These are phyloP conservation scores for Cercospora sp. DNA, from an alignment of 2,329 filamentous ascomycete genomes.

Conservation along the genomic window DNA sequence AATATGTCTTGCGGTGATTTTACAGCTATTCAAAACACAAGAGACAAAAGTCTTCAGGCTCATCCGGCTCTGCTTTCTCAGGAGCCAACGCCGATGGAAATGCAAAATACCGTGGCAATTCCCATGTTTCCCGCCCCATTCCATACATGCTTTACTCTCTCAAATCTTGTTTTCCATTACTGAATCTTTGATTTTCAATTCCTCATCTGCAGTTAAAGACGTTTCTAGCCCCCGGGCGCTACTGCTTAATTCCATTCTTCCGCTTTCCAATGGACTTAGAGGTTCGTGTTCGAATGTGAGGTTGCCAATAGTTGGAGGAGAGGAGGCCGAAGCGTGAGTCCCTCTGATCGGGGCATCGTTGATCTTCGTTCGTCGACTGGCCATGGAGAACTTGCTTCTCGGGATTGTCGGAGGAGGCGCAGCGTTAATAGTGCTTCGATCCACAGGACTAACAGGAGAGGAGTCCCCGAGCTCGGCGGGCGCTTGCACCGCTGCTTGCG, in stretches of 20 bases:
- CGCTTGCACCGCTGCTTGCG: slow-evolving; percentile 1
- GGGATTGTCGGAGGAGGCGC: slow-evolving; percentile 12
- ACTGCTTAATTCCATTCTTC: not conserved
- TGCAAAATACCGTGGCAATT: not conserved
- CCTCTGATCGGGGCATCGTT: not conserved
- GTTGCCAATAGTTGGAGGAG: slow-evolving; percentile 9
- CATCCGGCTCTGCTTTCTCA: not conserved
- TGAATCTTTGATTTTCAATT: slow-evolving; percentile 13
- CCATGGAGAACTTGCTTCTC: slow-evolving; percentile 9
- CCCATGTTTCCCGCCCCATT: not conserved
- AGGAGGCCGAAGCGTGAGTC: not conserved
- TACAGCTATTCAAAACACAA: not conserved
- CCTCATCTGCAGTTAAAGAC: slow-evolving; percentile 55
- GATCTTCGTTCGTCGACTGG: not conserved
- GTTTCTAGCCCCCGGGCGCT: slow-evolving; percentile 50
- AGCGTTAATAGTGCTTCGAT: not conserved
- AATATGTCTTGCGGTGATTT: not conserved
- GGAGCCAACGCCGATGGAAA: not conserved
- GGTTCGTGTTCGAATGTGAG: slow-evolving; percentile 18
- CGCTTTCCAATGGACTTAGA: slow-evolving; percentile 6
- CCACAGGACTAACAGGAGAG: not conserved
- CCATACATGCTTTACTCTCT: not conserved
- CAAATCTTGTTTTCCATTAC: slow-evolving; percentile 11
- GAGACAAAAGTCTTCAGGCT: not conserved
- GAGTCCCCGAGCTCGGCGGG: not conserved